phyloP scores from a whole-genome alignment of 2,329 filamentous ascomycete species.

The Cylindrodendrum hubeiense region DNA sequence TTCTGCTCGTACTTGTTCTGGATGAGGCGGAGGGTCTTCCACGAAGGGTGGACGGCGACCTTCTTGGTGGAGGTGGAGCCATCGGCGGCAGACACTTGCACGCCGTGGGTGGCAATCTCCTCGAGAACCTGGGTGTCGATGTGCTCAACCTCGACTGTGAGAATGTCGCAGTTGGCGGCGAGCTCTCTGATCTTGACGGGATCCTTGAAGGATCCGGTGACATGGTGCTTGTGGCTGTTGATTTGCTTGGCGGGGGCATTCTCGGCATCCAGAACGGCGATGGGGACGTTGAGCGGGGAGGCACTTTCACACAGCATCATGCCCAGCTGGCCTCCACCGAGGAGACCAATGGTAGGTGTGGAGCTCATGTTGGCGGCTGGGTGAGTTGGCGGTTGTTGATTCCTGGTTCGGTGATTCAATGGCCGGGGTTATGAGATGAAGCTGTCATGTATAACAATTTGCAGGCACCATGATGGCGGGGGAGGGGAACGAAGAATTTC shows the following conservation, averaged over 20 bases:
- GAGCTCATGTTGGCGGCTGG: neutral
- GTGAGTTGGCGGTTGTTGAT: neutral
- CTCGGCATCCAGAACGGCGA: conserved; percentile 83
- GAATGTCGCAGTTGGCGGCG: conserved; percentile 80
- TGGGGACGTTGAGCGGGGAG: conserved; percentile 77
- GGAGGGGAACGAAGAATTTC: conserved; percentile 15
- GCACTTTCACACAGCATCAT: conserved; percentile 96
- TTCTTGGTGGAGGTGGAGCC: conserved; percentile 55
- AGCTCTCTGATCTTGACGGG: conserved; percentile 81
- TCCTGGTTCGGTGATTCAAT: neutral
- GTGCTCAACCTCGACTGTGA: conserved; percentile 97
- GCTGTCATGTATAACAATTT: neutral
- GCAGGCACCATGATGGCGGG: conserved; percentile 20
- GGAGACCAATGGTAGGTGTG: conserved; percentile 58
- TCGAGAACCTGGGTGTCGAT: conserved; percentile 91
- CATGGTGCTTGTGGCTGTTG: conserved; percentile 78
- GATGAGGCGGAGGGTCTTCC: conserved; percentile 87
- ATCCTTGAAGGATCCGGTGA: conserved; percentile 91
- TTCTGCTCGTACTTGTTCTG: conserved; percentile 97
- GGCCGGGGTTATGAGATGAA: neutral
- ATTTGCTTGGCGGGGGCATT: conserved; percentile 88
- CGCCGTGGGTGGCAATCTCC: conserved; percentile 77
- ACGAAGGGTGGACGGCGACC: conserved; percentile 81
- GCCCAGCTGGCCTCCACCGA: conserved; percentile 81
- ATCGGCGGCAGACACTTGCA: conserved; percentile 54